Evolutionary conservation across 1,139 yeast species (phyloP), one percentile per base, ranked within the genome.

Genomic region (Debaryomyces fabryi): DNA sequence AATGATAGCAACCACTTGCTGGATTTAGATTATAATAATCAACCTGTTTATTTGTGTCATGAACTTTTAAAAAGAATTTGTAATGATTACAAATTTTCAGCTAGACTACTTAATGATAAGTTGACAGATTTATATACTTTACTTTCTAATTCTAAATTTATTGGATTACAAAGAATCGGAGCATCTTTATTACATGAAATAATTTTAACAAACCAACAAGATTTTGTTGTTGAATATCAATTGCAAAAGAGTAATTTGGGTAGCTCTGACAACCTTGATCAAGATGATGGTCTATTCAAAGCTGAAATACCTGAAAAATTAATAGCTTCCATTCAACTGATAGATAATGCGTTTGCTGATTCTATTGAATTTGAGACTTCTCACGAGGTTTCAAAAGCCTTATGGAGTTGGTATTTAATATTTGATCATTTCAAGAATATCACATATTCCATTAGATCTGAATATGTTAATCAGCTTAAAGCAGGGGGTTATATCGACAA

Each of bases 361-460:
- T 71, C 68, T 45, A 15, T 25, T 42, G 39, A 58, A 71, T 44
- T 79, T 43, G 79, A 72, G 38, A 66, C 68, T 13, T 63, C 63
- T n/a, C 51, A 55, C 15, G 58, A 55, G 1, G 67, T 74, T 25
- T 63, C 77, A 39, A 71, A 68, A 36, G 88, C 81, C 59, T 59
- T 88, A 40, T 84, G 90, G 84, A 72, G 83, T 39, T 91, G 97
- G 96, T 69, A 71, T 49, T 67, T 89, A 48, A 64, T 88, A 0
- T 76, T 88, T 54, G 71, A 70, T 27, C 84, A 83, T 61, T 88
- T 91, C 60, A 78, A 80, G 47, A 83, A 84, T 50, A 79, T 88
- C 6, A 82, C 95, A 1, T 81, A 82, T 55, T 79, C 82, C 38
- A 74, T 89, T 55, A 75, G 92, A 49, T 77, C 80, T 42, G 74